Conservation (phyloP, 179 eudicot genomes). For the Heliamphora pulchella region DNA sequence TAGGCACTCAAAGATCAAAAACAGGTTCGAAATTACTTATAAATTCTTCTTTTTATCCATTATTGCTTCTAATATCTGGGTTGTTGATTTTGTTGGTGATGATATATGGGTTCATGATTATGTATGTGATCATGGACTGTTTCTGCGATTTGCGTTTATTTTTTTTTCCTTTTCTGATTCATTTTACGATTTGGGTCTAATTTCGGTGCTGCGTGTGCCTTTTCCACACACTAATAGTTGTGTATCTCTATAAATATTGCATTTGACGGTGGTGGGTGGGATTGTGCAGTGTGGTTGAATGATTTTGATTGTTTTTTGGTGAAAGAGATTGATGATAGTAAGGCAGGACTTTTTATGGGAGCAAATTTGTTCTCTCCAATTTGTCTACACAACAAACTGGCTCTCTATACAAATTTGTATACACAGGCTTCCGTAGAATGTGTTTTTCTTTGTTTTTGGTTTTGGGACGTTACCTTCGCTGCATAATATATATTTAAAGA, state of each 20-base stretch:
- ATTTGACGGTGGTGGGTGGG: background rate
- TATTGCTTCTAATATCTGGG: background rate
- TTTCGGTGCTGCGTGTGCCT: conserved; percentile 1
- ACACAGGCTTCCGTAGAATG: too few relatives aligned
- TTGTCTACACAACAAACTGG: too few relatives aligned
- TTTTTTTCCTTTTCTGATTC: background rate
- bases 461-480: too few relatives aligned
- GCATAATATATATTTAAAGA: too few relatives aligned
- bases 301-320: conserved; percentile 7
- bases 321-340: background rate
- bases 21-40: background rate
- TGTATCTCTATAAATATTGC: background rate
- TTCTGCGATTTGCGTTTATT: background rate
- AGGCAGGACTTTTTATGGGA: background rate
- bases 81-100: conserved; percentile 6
- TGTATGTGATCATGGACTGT: background rate
- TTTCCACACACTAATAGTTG: background rate
- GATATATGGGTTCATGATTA: background rate
- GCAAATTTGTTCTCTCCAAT: background rate
- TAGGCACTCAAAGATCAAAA: background rate
- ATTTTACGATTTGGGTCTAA: background rate
- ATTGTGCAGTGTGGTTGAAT: conserved; percentile 6
- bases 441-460: too few relatives aligned
- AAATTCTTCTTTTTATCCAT: background rate
- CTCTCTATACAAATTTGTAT: too few relatives aligned